phyloP scores from a whole-genome alignment of 805 yeast genomes.

The Zygosaccharomyces gambellarensis region DNA sequence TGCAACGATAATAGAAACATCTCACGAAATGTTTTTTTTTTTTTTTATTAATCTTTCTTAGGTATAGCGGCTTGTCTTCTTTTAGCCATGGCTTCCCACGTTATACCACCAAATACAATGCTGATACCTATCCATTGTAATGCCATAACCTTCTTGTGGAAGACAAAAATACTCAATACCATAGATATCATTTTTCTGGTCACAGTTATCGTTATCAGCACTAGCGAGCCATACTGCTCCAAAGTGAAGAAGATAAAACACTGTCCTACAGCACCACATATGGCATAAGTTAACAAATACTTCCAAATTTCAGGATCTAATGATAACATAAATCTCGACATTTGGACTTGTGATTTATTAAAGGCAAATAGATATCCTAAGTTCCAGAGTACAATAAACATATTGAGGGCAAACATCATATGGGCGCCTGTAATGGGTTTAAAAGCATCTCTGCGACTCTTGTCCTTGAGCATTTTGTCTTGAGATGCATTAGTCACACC shows the following conservation, averaged over 20 bases:
- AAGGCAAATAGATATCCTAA: conserved; percentile 39
- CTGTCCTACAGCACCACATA: conserved; percentile 89
- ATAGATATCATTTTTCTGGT: conserved; percentile 95
- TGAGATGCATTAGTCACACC: conserved; percentile 93
- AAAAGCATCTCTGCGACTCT: conserved; percentile 6
- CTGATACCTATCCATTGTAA: conserved; percentile 76
- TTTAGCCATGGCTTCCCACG: conserved; percentile 65
- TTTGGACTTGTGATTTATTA: conserved; percentile 23
- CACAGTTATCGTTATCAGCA: conserved; percentile 87
- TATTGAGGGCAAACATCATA: conserved; percentile 70
- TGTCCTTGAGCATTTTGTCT: conserved; percentile 64
- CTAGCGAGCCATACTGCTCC: conserved; percentile 78
- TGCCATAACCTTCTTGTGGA: conserved; percentile 64
- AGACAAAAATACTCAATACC: conserved; percentile 80
- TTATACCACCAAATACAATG: conserved; percentile 81
- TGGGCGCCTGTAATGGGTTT: conserved; percentile 71
- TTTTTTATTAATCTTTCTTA: neutral
- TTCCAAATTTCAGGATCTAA: conserved; percentile 46
- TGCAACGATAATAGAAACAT: neutral
- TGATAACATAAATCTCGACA: conserved; percentile 38
- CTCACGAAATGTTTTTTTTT: neutral
- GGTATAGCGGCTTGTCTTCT: conserved; percentile 6
- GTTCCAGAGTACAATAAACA: conserved; percentile 44
- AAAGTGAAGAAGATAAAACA: conserved; percentile 85
- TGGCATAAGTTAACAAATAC: conserved; percentile 62